Evolutionary conservation across 257 asterid species (phyloP), one percentile per base, ranked within the genome.

Genomic region (Nicotiana undulata): DNA sequence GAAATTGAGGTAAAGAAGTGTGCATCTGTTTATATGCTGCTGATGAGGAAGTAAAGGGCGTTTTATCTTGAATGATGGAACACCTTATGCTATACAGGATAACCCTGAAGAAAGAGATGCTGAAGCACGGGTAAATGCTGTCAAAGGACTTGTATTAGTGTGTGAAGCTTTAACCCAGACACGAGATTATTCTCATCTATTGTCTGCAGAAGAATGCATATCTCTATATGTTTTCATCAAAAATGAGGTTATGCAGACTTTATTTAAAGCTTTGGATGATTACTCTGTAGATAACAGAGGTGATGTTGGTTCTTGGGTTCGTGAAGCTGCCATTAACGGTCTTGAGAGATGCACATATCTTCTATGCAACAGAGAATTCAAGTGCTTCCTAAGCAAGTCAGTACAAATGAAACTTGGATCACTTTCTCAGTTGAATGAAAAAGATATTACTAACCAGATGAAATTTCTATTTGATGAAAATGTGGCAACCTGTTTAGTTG

Each of bases 281-380:
- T 95, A 95, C 85, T 91, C 97, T 79, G 91, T 91, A 75, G 99
- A 95, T 85, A 95, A 95, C 86, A 88, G 97, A 85, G 99, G 99
- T n/a, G 99, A 95, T 82, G 95, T 95, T 56, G 99, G 99, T 81
- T 95, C 98, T 78, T 95, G 99, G 99, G 93, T 93, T 79, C 99
- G 99, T 87, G 98, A 93, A 85, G 97, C 98, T 80, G 97, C 99
- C 80, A 89, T 95, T 87, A 87, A 88, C 79, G 98, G 97, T 76
- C 97, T 93, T 72, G 99, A 93, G 90, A 93, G 88, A 80, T 92
- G 97, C 70, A 89, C 96, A 74, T 93, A 93, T 83, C 89, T 93
- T 80, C 92, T 95, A 49, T 95, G 99, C 89, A 89, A 68, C 81
- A 85, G 85, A 83, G 89, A 86, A 79, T 84, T 88, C 82, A 81